Conservation (phyloP, 2,329 filamentous ascomycete genomes). For the Diaporthe sp. region DNA sequence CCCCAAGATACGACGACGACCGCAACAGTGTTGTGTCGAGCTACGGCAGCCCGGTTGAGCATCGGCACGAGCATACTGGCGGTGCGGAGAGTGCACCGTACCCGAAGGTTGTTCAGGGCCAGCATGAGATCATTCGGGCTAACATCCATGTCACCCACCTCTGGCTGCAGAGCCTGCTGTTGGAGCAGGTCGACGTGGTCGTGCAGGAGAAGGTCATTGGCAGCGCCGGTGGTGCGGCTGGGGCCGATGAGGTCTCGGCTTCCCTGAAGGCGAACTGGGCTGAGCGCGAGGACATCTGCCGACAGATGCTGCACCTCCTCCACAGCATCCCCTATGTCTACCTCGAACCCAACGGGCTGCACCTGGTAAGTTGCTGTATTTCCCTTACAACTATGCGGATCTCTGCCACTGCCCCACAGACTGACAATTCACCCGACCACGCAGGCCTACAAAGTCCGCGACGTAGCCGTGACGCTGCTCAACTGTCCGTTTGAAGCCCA, state of each 20-base stretch:
- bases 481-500: conserved; percentile 46
- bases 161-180: conserved; percentile 48
- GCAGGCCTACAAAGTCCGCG: conserved; percentile 50
- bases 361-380: conserved; percentile 28
- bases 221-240: too few relatives aligned
- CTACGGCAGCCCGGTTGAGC: background rate
- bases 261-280: conserved; percentile 40
- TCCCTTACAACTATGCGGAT: background rate
- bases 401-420: background rate
- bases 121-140: conserved; percentile 43
- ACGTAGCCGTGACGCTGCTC: conserved; percentile 47
- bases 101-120: conserved; percentile 29
- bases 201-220: conserved; percentile 35
- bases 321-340: conserved; percentile 45
- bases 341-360: conserved; percentile 48
- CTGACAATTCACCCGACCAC: conserved; percentile 23
- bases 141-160: conserved; percentile 51
- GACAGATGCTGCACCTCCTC: conserved; percentile 48
- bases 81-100: background rate
- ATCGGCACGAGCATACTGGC: too few relatives aligned
- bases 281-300: conserved; percentile 49
- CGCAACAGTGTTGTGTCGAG: background rate
- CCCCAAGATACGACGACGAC: background rate
- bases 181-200: conserved; percentile 46
- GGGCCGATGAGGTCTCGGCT: background rate